Conservation (phyloP, 2,329 filamentous ascomycete species). For the Drechslerella stenobrocha region DNA sequence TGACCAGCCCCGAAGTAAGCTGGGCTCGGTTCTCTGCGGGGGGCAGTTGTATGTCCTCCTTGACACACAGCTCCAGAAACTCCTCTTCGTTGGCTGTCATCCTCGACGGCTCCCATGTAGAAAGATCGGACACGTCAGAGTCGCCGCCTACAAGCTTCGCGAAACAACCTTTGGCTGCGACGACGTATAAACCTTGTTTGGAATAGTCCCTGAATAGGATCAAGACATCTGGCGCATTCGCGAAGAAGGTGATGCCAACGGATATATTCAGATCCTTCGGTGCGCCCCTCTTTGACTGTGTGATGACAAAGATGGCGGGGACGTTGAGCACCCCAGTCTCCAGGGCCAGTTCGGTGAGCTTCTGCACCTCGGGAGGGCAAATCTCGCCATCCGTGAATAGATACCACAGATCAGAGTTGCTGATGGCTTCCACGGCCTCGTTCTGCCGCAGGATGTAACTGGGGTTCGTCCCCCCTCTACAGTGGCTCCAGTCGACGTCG, state of each 20-base stretch:
- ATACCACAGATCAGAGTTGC: conserved; percentile 53
- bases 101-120: conserved; percentile 51
- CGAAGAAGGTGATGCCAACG: conserved; percentile 55
- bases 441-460: conserved; percentile 50
- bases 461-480: conserved; percentile 2
- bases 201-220: conserved; percentile 54
- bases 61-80: conserved; percentile 50
- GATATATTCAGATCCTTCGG: conserved; percentile 54
- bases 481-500: background rate
- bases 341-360: conserved; percentile 51
- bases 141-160: conserved; percentile 12
- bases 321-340: conserved; percentile 17
- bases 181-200: conserved; percentile 52
- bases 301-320: conserved; percentile 38
- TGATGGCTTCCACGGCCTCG: conserved; percentile 50
- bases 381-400: conserved; percentile 55
- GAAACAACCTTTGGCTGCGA: conserved; percentile 55
- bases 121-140: conserved; percentile 46
- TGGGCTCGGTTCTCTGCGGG: background rate
- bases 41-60: conserved; percentile 7
- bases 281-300: conserved; percentile 39
- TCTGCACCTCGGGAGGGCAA: conserved; percentile 50
- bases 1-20: conserved; percentile 4
- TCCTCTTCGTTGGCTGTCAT: conserved; percentile 49
- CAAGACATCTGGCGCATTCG: conserved; percentile 53